Percentiles rank a stretch among this genome's conserved stretches.
phyloP scores from a whole-genome alignment of 2,329 filamentous ascomycete genomes.

The Calonectria multiphialidica region DNA sequence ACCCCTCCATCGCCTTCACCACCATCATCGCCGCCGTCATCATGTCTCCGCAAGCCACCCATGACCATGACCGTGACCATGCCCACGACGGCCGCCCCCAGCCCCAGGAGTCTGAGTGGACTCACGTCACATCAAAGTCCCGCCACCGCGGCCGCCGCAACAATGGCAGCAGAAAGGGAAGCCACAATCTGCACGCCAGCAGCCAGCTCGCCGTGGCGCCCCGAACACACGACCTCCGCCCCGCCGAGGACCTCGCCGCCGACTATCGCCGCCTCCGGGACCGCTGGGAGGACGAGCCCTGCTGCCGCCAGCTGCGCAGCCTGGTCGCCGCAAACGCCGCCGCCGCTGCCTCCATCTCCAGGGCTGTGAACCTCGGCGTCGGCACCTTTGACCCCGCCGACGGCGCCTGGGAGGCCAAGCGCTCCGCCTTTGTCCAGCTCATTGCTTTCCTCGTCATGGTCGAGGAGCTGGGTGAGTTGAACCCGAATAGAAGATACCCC shows the following conservation, averaged over 20 bases:
- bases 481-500: too few species aligned
- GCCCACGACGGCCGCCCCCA: constrained; percentile 2
- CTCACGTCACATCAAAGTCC: constrained; percentile 40
- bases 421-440: constrained; percentile 64
- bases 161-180: not conserved
- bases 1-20: not conserved
- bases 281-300: constrained; percentile 43
- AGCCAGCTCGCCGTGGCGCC: constrained; percentile 19
- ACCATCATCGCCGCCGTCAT: not conserved
- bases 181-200: not conserved
- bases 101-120: constrained; percentile 35
- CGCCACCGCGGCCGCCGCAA: constrained; percentile 23
- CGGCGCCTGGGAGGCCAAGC: constrained; percentile 58
- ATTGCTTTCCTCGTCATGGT: constrained; percentile 64
- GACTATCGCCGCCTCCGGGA: constrained; percentile 45
- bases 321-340: constrained; percentile 46
- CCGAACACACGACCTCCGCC: constrained; percentile 30
- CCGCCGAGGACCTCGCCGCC: constrained; percentile 43
- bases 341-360: constrained; percentile 23
- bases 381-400: constrained; percentile 67
- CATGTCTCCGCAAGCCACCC: constrained; percentile 30
- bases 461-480: constrained; percentile 53
- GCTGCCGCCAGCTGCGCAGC: constrained; percentile 47
- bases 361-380: constrained; percentile 66
- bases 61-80: constrained; percentile 1